Evolutionary conservation across 495 filamentous ascomycete genomes (phyloP).

Genomic region (Aspergillus bridgeri): DNA sequence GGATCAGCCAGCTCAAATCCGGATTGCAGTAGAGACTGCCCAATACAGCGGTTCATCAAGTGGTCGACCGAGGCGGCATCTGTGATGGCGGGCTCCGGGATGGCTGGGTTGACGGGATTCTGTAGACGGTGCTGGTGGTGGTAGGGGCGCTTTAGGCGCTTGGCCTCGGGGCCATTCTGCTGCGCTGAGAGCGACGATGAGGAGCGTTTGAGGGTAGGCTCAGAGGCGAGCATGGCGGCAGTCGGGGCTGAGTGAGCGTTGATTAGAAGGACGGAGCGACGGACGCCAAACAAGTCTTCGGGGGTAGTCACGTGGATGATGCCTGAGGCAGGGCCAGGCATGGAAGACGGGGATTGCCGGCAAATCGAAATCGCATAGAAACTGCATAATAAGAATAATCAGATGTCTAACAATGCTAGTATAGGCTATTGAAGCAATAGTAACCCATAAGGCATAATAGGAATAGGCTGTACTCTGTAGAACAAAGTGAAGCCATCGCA

Average conservation of each 20-base stretch:
- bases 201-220: conserved; percentile 42
- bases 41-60: conserved; percentile 56
- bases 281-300: conserved; percentile 10
- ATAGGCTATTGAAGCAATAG: neutral
- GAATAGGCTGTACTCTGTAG: neutral
- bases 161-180: conserved; percentile 25
- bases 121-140: conserved; percentile 45
- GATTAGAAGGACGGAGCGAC: conserved; percentile 1
- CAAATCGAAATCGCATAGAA: neutral
- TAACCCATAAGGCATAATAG: neutral
- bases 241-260: conserved; percentile 5
- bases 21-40: conserved; percentile 46
- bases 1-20: conserved; percentile 59
- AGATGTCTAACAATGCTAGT: too few relatives aligned
- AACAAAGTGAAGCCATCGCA: too few relatives aligned
- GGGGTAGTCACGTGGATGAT: conserved; percentile 7
- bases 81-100: conserved; percentile 37
- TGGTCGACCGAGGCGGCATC: conserved; percentile 46
- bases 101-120: conserved; percentile 21
- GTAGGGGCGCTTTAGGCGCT: conserved; percentile 45
- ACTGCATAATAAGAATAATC: neutral
- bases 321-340: conserved; percentile 15
- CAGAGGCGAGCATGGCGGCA: conserved; percentile 32
- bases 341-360: neutral
- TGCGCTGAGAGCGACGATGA: conserved; percentile 26